phyloP scores from a whole-genome alignment of 768 basidiomycete species.

The Psilocybe subaeruginosa region DNA sequence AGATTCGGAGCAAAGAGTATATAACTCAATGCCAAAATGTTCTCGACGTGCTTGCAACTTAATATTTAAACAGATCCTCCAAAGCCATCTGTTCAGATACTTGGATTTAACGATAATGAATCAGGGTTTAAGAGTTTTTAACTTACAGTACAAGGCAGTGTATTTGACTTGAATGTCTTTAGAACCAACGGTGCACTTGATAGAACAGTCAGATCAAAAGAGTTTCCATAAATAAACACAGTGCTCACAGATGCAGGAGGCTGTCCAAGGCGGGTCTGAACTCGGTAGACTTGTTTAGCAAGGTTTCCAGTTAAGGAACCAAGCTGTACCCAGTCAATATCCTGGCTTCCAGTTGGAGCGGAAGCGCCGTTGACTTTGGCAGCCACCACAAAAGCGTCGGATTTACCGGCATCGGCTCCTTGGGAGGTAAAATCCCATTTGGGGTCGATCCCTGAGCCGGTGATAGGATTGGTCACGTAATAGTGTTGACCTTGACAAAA shows the following conservation, averaged over 20 bases:
- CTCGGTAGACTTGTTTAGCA: slow-evolving; percentile 49
- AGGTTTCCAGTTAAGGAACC: slow-evolving; percentile 43
- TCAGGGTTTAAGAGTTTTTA: not conserved
- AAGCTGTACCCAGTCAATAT: slow-evolving; percentile 57
- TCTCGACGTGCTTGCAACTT: not conserved
- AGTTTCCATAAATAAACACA: not conserved
- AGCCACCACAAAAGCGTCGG: slow-evolving; percentile 44
- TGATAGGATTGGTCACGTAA: slow-evolving; percentile 51
- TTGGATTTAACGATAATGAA: not conserved
- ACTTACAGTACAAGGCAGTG: slow-evolving; percentile 48
- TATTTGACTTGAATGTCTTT: slow-evolving; percentile 46
- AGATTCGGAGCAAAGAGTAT: too few relatives aligned
- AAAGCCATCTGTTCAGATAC: slow-evolving; percentile 7
- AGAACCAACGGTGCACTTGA: slow-evolving; percentile 38
- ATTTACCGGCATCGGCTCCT: slow-evolving; percentile 34
- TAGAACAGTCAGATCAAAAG: not conserved
- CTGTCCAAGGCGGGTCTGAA: slow-evolving; percentile 52
- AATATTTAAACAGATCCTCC: slow-evolving; percentile 14
- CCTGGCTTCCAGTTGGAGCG: slow-evolving; percentile 36
- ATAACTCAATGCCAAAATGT: not conserved
- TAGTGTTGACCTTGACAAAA: slow-evolving; percentile 46
- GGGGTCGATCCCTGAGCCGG: slow-evolving; percentile 41
- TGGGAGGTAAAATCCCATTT: slow-evolving; percentile 55
- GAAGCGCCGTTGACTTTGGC: slow-evolving; percentile 38
- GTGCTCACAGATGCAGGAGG: slow-evolving; percentile 45